A percentile compares a stretch with the other conserved stretches of the same genome.
These are phyloP conservation scores for Henckelia pumila DNA, from an alignment of 257 asterid species.

Conservation along the genomic window DNA sequence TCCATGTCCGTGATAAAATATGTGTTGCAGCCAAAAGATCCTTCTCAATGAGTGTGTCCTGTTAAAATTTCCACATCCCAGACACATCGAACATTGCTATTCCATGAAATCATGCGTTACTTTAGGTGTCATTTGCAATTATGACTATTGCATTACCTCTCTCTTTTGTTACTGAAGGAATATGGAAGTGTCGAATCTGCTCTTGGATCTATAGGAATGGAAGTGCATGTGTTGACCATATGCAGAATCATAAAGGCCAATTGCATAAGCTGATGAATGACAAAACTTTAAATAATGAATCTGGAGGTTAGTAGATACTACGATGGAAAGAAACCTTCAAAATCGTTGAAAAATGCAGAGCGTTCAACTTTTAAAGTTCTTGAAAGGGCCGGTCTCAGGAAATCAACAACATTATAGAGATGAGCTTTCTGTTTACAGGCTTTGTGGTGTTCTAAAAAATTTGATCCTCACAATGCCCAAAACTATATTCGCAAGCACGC, in stretches of 20 bases:
- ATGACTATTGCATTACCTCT: constrained; percentile 34
- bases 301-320: constrained; percentile 58
- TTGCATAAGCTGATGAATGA: constrained; percentile 58
- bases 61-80: background rate
- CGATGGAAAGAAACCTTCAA: background rate
- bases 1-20: background rate
- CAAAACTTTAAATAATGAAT: constrained; percentile 51
- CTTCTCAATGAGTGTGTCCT: background rate
- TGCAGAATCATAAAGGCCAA: constrained; percentile 54
- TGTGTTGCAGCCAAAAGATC: background rate
- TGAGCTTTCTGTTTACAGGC: background rate
- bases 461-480: too few relatives aligned
- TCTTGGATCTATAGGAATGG: constrained; percentile 66
- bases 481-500: background rate
- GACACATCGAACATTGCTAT: background rate
- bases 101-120: background rate
- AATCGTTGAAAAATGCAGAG: constrained; percentile 20
- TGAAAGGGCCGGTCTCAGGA: constrained; percentile 4
- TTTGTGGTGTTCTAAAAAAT: background rate
- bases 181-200: constrained; percentile 94
- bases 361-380: constrained; percentile 12
- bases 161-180: constrained; percentile 68
- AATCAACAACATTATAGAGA: background rate
- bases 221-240: constrained; percentile 48
- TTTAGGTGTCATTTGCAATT: background rate